A percentile compares a stretch with the other conserved stretches of the same genome.
Evolutionary conservation across 2,329 filamentous ascomycete genomes (phyloP).

Genomic region (Dichotomopilus funicola): DNA sequence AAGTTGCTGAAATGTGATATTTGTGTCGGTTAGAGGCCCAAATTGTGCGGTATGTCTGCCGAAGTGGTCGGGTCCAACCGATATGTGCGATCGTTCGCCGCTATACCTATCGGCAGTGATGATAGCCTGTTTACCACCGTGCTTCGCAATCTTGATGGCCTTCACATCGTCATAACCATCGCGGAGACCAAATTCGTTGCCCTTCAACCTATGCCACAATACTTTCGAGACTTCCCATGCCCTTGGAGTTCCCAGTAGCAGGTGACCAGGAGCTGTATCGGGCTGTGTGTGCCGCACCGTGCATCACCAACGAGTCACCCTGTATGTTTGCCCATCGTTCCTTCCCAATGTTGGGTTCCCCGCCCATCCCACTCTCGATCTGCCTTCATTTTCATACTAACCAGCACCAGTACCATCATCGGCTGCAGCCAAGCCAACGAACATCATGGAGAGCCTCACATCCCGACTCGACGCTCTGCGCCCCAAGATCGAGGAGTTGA

Average conservation of each 20-base stretch:
- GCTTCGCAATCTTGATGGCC: constrained; percentile 39
- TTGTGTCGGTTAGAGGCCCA: constrained; percentile 19
- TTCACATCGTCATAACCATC: constrained; percentile 46
- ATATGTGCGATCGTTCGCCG: constrained; percentile 41
- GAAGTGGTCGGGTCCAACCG: constrained; percentile 31
- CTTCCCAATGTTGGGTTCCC: background rate
- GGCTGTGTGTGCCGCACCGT: background rate
- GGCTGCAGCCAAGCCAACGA: background rate
- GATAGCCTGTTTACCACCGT: constrained; percentile 29
- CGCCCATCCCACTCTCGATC: background rate
- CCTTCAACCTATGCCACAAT: constrained; percentile 35
- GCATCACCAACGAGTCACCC: background rate
- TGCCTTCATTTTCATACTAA: background rate
- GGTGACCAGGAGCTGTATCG: constrained; percentile 30
- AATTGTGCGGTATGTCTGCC: constrained; percentile 26
- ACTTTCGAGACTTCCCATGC: constrained; percentile 6
- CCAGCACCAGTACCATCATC: no score
- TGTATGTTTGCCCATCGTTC: no score
- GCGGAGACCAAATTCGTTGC: constrained; percentile 33
- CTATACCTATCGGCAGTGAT: constrained; percentile 42
- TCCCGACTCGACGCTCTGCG: background rate
- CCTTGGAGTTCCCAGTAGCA: constrained; percentile 31
- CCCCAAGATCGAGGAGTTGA: background rate
- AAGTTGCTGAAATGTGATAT: background rate
- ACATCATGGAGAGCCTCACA: background rate